Evolutionary conservation across 2,329 filamentous ascomycete species (phyloP), one percentile per base, ranked within the genome.

Genomic region (Coleophoma cylindrospora): DNA sequence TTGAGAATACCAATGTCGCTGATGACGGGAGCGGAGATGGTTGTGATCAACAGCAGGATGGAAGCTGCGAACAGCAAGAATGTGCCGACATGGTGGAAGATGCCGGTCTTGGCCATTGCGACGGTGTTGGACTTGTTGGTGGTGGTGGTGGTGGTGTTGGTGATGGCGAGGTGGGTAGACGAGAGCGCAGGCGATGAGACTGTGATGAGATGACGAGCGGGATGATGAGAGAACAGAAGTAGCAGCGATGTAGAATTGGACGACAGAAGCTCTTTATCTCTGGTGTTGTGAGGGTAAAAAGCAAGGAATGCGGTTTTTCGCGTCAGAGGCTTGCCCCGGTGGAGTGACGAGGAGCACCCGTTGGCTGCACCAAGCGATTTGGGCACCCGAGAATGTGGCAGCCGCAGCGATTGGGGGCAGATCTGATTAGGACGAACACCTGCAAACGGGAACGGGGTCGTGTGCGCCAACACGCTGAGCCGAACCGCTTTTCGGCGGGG

Each of bases 21-120:
- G 57, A 82, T 73, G 40, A 84, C 76, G 9, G 82, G 82, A 0
- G 81, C 69, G 2, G 80, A 77, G 54, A 85, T 78, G 54, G 73
- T 74, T 50, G 77, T 77, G 54, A 85, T 69, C 52, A 84, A 65
- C 50, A 85, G 72, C 45, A 85, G 72, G 47, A 81, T 67, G 43
- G 75, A 70, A 40, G 80, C 71, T 34, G 70, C 67, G 50, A 85
- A 72, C 45, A 85, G 71, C 58, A 84, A 65, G 56, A 80, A 74
- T 27, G 77, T 77, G 64, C 80, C 81, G 48, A 83, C 65, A 62
- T 81, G 74, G 65, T 81, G 79, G 55, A 81, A 56, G 43, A 62
- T 49, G 11, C 61, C 61, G 1, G 61, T 63, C 17, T 51, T 56
- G 1, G 55, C 57, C 61, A 64, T 64, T 51, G 44, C 56, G 55